phyloP scores from a whole-genome alignment of 305 asterid genomes.

The Fraxinus nigra region DNA sequence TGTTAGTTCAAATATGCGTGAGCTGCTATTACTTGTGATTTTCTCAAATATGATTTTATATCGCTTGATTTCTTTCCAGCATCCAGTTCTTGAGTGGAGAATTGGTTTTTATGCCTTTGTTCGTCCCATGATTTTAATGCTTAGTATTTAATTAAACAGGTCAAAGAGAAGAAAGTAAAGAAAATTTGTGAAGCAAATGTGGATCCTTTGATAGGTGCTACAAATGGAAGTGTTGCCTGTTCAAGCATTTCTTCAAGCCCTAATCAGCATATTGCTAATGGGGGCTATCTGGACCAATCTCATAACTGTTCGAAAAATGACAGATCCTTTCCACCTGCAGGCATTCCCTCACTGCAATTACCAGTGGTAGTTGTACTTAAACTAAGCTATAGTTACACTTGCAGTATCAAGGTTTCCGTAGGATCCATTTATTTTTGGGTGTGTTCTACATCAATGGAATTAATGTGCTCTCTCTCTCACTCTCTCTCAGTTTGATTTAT shows the following conservation, averaged over 20 bases:
- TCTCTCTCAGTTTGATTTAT: background rate
- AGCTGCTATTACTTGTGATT: conserved; percentile 5
- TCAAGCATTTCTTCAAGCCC: conserved; percentile 65
- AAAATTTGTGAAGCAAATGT: conserved; percentile 75
- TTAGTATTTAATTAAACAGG: conserved; percentile 47
- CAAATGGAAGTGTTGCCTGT: conserved; percentile 62
- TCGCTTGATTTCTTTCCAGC: background rate
- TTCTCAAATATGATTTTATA: background rate
- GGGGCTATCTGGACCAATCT: conserved; percentile 53
- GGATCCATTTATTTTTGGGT: background rate
- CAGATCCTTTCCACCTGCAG: conserved; percentile 62
- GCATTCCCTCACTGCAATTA: conserved; percentile 66
- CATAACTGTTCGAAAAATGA: conserved; percentile 55
- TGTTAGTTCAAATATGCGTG: background rate
- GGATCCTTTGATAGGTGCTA: conserved; percentile 63
- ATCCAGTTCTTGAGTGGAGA: background rate
- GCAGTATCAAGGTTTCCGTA: conserved; percentile 6
- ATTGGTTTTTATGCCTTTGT: background rate
- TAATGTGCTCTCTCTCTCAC: background rate
- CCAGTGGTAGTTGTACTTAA: conserved; percentile 92
- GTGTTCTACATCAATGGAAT: background rate
- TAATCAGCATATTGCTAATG: conserved; percentile 62
- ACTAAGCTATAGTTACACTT: conserved; percentile 30
- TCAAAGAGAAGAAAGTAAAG: conserved; percentile 93
- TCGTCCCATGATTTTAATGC: background rate